These are phyloP conservation scores for Diophrys appendiculata DNA, from an alignment of 73 alveolate species.

Conservation along the genomic window DNA sequence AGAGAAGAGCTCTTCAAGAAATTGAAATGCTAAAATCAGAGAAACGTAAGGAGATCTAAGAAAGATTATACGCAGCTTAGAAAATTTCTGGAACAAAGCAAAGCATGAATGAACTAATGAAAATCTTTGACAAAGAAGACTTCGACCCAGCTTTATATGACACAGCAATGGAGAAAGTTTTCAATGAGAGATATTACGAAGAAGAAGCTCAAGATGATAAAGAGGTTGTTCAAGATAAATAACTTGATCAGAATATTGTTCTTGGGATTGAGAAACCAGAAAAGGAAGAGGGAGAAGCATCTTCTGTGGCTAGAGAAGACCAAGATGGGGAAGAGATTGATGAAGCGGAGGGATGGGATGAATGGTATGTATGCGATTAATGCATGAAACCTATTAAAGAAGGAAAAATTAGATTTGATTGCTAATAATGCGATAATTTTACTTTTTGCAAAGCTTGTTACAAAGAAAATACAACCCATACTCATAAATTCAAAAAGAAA, in stretches of 20 bases:
- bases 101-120: slow-evolving; percentile 22
- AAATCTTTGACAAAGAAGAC: slow-evolving; percentile 66
- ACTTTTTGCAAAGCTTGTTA: slow-evolving; percentile 91
- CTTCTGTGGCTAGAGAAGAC: slow-evolving; percentile 32
- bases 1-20: slow-evolving; percentile 47
- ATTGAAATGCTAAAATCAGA: slow-evolving; percentile 38
- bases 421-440: slow-evolving; percentile 93
- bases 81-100: slow-evolving; percentile 52
- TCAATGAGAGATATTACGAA: slow-evolving; percentile 87
- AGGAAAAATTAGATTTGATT: slow-evolving; percentile 93
- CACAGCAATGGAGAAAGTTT: slow-evolving; percentile 76
- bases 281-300: slow-evolving; percentile 28
- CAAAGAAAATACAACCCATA: slow-evolving; percentile 74
- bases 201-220: slow-evolving; percentile 63
- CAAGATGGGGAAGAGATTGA: slow-evolving; percentile 45
- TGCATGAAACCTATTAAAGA: slow-evolving; percentile 91
- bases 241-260: slow-evolving; percentile 71
- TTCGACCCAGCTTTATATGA: slow-evolving; percentile 91
- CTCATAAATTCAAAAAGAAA: slow-evolving; percentile 82
- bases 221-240: slow-evolving; percentile 50
- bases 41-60: slow-evolving; percentile 60
- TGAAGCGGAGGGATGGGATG: slow-evolving; percentile 47
- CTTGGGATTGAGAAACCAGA: slow-evolving; percentile 66
- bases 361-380: slow-evolving; percentile 97
- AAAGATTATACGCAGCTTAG: slow-evolving; percentile 47